Evolutionary conservation across 495 filamentous ascomycete genomes (phyloP), one percentile per base, ranked within the genome.

Genomic region (Hyphodiscus hymeniophilus): DNA sequence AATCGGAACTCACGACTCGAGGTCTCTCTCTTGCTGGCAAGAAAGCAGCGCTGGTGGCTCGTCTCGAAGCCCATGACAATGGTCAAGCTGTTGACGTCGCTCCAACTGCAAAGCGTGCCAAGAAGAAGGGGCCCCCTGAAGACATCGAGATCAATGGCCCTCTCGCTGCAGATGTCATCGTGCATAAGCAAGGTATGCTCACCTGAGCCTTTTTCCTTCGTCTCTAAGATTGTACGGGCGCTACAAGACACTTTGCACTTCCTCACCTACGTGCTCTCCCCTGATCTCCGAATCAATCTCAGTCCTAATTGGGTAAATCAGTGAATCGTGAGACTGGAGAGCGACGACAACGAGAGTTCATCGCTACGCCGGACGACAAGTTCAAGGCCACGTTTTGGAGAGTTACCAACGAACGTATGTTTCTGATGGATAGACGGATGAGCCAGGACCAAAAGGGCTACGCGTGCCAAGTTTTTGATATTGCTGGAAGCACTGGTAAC

Each of bases 401-500:
- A 24, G 35, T 51, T 26, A 1, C 24, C 8, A 51, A 51, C 21
- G 48, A 51, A 18, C 40, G 40, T 26, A 43, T 51, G 40, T 51
- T 51, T 23, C 35, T 51, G 48, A 30, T 51, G 12, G 39, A 51
- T 15, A 35, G 48, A 8, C 17, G n/a, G 7, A 51, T 3, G 32
- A 15, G 74, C 3, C 44, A 43, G 8, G 68, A 64, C 6, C 68
- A 62, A 2, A 60, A 64, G 3, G 63, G 71, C 0, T 46, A 48
- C 7, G 73, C 69, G 1, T 63, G 67, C 23, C 72, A 84, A 48
- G 66, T 52, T 0, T 75, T 90, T 51, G 72, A 81, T 24, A 66
- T 92, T 40, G 80, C 81, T 10, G 86, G 86, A 20, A 73, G 81
- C 10, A 85, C 78, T 2, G 85, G 85, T 5, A 87, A 89, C 54